phyloP scores from a whole-genome alignment of 768 basidiomycete species.

The Auriculariales sp. region DNA sequence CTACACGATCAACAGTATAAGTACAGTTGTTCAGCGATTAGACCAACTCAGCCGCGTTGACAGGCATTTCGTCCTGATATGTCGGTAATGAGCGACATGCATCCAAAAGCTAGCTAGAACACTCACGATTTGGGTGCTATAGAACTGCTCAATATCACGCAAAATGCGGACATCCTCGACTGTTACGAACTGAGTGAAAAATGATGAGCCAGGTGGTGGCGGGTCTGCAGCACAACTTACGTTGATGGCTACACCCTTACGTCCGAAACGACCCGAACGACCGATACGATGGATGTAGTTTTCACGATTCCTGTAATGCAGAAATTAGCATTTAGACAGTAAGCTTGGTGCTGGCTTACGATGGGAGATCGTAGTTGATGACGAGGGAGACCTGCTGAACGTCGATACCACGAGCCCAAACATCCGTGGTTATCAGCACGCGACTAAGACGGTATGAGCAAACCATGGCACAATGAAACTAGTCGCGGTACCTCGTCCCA shows the following conservation, averaged over 20 bases:
- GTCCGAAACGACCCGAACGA: slow-evolving; percentile 95
- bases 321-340: slow-evolving; percentile 2
- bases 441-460: slow-evolving; percentile 37
- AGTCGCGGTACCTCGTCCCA: slow-evolving; percentile 62
- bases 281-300: slow-evolving; percentile 99
- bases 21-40: too few species aligned
- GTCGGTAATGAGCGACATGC: slow-evolving; percentile 14
- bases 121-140: slow-evolving; percentile 82
- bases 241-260: slow-evolving; percentile 99
- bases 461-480: slow-evolving; percentile 1
- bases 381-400: slow-evolving; percentile 96
- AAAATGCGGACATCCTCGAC: slow-evolving; percentile 93
- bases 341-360: slow-evolving; percentile 34
- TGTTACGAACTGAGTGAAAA: slow-evolving; percentile 56
- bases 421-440: slow-evolving; percentile 90
- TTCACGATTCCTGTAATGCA: slow-evolving; percentile 64
- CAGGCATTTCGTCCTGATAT: slow-evolving; percentile 90
- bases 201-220: slow-evolving; percentile 1
- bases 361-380: slow-evolving; percentile 92
- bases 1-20: too few species aligned
- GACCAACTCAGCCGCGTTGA: slow-evolving; percentile 94
- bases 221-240: slow-evolving; percentile 27
- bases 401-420: slow-evolving; percentile 97
- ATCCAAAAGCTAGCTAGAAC: slow-evolving; percentile 5
- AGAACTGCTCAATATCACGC: slow-evolving; percentile 97